phyloP scores from a whole-genome alignment of 2,329 filamentous ascomycete species.

The Bipolaris sorokiniana region DNA sequence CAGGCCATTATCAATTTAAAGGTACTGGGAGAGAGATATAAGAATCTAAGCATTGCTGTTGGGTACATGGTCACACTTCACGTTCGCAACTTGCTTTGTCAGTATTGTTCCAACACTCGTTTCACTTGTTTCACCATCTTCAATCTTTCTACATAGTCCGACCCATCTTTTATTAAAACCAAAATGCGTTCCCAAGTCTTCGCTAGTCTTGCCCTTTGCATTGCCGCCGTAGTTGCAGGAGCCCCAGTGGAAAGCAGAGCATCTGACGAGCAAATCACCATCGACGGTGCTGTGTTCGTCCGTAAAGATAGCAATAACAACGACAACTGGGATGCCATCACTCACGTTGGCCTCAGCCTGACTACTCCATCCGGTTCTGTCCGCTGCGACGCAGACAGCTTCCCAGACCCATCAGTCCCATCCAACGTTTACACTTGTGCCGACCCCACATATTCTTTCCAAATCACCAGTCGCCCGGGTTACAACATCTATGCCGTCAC shows the following conservation, averaged over 20 bases:
- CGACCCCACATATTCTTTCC: slow-evolving; percentile 1
- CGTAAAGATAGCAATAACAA: background rate
- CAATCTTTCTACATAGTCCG: background rate
- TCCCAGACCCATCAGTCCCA: background rate
- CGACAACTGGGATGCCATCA: slow-evolving; percentile 3
- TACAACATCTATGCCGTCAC: background rate
- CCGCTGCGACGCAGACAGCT: background rate
- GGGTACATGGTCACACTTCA: background rate
- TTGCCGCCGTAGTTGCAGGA: background rate
- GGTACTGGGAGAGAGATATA: background rate
- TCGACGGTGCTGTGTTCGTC: background rate
- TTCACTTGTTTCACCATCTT: background rate
- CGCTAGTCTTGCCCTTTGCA: background rate
- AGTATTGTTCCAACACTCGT: background rate
- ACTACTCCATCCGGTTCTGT: background rate
- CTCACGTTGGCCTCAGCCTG: background rate
- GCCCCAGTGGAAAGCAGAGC: background rate
- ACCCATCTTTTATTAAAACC: background rate
- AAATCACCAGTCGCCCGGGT: background rate
- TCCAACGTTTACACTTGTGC: background rate
- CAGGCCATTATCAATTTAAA: background rate
- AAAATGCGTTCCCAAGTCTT: slow-evolving; percentile 1
- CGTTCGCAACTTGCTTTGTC: background rate
- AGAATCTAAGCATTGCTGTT: background rate
- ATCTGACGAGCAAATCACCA: background rate